phyloP scores from a whole-genome alignment of 768 basidiomycete species.

The Collybiopsis luxurians region DNA sequence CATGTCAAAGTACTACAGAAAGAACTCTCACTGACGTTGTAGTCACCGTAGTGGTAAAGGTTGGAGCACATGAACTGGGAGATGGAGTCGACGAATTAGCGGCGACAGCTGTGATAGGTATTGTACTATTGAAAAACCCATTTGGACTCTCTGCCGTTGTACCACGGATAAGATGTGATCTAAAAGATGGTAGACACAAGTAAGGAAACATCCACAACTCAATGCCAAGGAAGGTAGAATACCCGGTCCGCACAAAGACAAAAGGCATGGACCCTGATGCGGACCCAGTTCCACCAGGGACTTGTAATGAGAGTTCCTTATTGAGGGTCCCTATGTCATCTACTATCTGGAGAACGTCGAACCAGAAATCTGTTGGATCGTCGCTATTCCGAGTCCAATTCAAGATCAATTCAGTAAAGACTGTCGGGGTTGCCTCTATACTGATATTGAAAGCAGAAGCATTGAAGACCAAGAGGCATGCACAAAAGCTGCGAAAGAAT shows the following conservation, averaged over 20 bases:
- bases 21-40: background rate
- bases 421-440: background rate
- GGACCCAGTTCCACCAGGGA: background rate
- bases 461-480: background rate
- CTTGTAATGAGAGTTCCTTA: too few relatives aligned
- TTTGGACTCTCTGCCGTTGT: background rate
- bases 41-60: background rate
- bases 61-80: background rate
- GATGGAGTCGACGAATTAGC: background rate
- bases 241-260: background rate
- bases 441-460: constrained; percentile 1
- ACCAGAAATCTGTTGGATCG: too few relatives aligned
- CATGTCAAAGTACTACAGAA: too few relatives aligned
- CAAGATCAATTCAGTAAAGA: background rate
- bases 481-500: background rate
- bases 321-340: too few relatives aligned
- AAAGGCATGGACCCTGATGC: background rate
- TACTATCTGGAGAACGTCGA: too few relatives aligned
- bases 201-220: background rate
- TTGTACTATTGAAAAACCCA: constrained; percentile 3
- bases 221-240: background rate
- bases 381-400: background rate
- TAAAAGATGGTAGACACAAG: background rate
- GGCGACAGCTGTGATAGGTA: background rate
- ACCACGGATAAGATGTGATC: background rate